Conservation (phyloP, 1,284 basidiomycete species). For the Thecaphora thlaspeos region DNA sequence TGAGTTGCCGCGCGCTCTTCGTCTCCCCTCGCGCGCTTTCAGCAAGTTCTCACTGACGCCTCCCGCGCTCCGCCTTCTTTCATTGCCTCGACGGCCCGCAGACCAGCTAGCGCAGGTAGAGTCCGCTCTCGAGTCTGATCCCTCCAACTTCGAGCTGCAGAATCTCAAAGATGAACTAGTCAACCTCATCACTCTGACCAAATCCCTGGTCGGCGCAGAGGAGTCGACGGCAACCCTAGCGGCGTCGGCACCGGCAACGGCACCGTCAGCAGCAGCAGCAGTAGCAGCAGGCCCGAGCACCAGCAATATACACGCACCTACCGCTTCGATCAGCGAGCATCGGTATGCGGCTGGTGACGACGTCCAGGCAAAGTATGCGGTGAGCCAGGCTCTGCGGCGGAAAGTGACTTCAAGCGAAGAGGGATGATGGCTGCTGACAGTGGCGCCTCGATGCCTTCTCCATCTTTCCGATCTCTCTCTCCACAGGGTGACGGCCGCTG, state of each 20-base stretch:
- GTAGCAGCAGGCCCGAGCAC: neutral
- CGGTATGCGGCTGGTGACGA: conserved; percentile 84
- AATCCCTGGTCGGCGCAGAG: too few relatives aligned
- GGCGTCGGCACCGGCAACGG: neutral
- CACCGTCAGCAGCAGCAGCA: neutral
- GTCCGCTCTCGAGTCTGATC: conserved; percentile 77
- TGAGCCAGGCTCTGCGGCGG: conserved; percentile 3
- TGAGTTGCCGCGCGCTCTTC: neutral
- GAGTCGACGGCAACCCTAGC: conserved; percentile 1
- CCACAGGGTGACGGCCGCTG: conserved; percentile 33
- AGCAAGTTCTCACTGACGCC: too few relatives aligned
- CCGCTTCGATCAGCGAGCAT: too few relatives aligned
- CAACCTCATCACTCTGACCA: conserved; percentile 83
- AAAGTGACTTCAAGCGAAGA: neutral
- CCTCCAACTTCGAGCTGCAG: conserved; percentile 71
- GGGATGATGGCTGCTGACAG: too few relatives aligned
- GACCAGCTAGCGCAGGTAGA: conserved; percentile 78
- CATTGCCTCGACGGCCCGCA: conserved; percentile 7
- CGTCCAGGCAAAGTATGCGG: conserved; percentile 77
- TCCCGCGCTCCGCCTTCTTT: too few relatives aligned
- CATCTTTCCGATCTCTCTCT: neutral
- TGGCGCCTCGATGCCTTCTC: too few relatives aligned
- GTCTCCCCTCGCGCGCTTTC: too few relatives aligned
- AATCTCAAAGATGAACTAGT: conserved; percentile 77
- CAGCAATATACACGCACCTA: neutral